These are phyloP conservation scores for Pelargonium myrrhifolium DNA, from an alignment of 441 rosid genomes.

Conservation along the genomic window DNA sequence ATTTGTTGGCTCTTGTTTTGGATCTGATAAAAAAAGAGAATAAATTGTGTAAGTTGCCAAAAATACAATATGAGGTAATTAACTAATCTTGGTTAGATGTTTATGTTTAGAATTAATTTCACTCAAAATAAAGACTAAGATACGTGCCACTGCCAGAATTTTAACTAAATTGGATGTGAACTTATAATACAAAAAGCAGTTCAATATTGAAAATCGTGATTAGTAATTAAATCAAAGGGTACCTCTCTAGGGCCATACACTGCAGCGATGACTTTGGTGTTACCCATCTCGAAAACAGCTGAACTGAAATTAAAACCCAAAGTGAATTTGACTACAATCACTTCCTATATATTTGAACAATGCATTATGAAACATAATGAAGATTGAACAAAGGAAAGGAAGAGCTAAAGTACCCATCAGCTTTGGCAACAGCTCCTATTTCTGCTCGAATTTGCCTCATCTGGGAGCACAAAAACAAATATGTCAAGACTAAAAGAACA, in stretches of 20 bases:
- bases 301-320: constrained; percentile 34
- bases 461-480: constrained; percentile 22
- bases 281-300: constrained; percentile 87
- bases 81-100: neutral
- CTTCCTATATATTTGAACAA: neutral
- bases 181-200: neutral
- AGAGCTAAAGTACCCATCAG: constrained; percentile 53
- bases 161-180: neutral
- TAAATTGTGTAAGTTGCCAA: neutral
- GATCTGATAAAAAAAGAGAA: constrained; percentile 35
- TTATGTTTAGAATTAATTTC: neutral
- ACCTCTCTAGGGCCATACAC: constrained; percentile 97
- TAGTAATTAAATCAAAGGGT: neutral
- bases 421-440: constrained; percentile 64
- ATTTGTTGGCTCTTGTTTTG: constrained; percentile 70
- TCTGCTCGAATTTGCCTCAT: constrained; percentile 89
- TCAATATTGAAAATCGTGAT: neutral
- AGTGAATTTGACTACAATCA: neutral
- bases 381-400: neutral
- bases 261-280: constrained; percentile 90
- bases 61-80: neutral
- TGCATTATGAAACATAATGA: neutral
- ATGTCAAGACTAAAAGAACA: neutral
- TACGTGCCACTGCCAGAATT: too few species aligned
- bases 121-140: neutral